phyloP scores from a whole-genome alignment of 129 eudicot species.

The Artemisia argyi region DNA sequence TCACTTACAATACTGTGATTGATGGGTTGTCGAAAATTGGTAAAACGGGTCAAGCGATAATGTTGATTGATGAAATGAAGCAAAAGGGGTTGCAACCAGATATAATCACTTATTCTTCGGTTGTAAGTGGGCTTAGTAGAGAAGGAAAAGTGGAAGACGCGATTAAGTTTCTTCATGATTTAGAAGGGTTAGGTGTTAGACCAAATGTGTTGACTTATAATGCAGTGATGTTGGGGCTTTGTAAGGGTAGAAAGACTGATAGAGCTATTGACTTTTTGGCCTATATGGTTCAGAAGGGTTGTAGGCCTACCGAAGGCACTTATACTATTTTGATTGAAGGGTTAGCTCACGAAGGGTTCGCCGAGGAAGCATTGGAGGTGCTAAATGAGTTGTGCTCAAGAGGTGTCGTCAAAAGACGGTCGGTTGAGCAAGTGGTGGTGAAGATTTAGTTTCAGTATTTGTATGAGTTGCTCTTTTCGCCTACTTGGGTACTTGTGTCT shows the following conservation, averaged over 20 bases:
- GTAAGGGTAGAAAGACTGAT: constrained; percentile 73
- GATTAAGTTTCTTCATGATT: constrained; percentile 53
- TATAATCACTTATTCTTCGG: constrained; percentile 61
- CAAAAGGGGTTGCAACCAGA: constrained; percentile 77
- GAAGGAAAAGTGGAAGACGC: constrained; percentile 86
- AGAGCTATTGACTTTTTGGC: constrained; percentile 80
- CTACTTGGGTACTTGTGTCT: constrained; percentile 7
- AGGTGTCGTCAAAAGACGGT: constrained; percentile 69
- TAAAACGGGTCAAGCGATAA: constrained; percentile 57
- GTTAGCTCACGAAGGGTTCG: constrained; percentile 66
- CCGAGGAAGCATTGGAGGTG: constrained; percentile 68
- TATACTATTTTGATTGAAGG: constrained; percentile 84
- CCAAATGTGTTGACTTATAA: constrained; percentile 71
- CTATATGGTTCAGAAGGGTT: constrained; percentile 68
- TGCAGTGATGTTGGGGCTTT: constrained; percentile 71
- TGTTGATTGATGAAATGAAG: constrained; percentile 67
- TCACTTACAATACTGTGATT: constrained; percentile 82
- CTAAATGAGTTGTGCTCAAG: constrained; percentile 62
- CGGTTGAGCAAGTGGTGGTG: constrained; percentile 58
- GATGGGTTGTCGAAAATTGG: constrained; percentile 75
- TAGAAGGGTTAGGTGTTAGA: constrained; percentile 58
- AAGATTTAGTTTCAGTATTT: constrained; percentile 35
- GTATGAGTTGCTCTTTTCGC: background rate
- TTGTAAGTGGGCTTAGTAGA: constrained; percentile 71
- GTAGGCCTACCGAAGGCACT: constrained; percentile 74